Percentiles rank a stretch among this genome's conserved stretches.
Evolutionary conservation across 1,139 yeast species (phyloP).

Genomic region (Candida sp.): DNA sequence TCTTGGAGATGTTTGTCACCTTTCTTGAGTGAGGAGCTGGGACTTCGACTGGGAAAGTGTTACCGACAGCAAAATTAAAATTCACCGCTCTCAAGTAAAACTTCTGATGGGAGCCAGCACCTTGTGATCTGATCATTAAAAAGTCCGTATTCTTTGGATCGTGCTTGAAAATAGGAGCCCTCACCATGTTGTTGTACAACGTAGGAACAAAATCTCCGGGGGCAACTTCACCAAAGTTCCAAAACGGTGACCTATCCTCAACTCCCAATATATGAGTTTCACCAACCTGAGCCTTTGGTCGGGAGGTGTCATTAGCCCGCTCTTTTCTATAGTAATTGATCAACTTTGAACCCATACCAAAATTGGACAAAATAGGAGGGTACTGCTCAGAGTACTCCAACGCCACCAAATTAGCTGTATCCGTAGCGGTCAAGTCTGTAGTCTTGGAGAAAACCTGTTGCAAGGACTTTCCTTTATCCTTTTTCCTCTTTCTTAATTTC

Average conservation of each 20-base stretch:
- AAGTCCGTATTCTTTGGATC: conserved; percentile 83
- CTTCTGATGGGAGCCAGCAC: conserved; percentile 67
- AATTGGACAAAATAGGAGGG: conserved; percentile 82
- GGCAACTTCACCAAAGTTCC: conserved; percentile 98
- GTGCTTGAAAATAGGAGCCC: conserved; percentile 95
- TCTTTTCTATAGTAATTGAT: conserved; percentile 92
- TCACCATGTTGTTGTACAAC: conserved; percentile 83
- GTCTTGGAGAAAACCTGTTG: conserved; percentile 75
- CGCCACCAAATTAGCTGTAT: conserved; percentile 75
- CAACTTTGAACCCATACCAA: conserved; percentile 96
- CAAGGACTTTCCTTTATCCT: conserved; percentile 84
- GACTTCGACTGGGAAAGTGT: conserved; percentile 91
- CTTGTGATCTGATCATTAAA: conserved; percentile 77
- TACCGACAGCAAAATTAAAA: conserved; percentile 87
- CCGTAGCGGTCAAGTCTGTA: conserved; percentile 82
- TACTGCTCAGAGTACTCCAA: conserved; percentile 92
- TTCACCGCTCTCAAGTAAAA: conserved; percentile 65
- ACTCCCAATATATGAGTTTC: conserved; percentile 96
- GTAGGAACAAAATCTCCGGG: conserved; percentile 96
- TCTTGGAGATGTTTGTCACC: conserved; percentile 92
- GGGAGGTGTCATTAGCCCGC: conserved; percentile 76
- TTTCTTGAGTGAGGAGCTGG: conserved; percentile 99
- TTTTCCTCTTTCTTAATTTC: conserved; percentile 84
- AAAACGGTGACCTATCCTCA: conserved; percentile 95
- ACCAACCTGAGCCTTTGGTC: conserved; percentile 91